Base-by-base conservation (phyloP, 495 filamentous ascomycete genomes). In the Haplographium delicatum region DNA sequence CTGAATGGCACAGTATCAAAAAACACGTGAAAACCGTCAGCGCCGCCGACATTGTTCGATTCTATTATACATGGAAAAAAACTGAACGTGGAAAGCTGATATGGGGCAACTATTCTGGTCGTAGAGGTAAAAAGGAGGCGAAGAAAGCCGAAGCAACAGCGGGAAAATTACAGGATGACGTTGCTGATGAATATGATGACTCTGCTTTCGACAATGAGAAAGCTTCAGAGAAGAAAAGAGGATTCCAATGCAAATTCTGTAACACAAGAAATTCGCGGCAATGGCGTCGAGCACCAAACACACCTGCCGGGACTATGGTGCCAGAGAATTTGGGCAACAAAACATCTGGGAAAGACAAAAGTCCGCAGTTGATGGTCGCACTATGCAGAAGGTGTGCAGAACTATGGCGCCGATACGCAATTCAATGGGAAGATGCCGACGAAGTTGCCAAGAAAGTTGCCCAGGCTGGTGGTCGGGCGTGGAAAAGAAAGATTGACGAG, bases 31-130 rank as follows among this genome's bases (percentile, higher is more conserved):
- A 88, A 63, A 87, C 86, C 0, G 78, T 89, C 24, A 80, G 76
- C 33, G 78, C 88, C 53, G 81, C 79, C 26, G 80, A 88, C 41
- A 85, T 96, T 49, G 88, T 93, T 23, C 83, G 93, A 9, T 95
- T 86, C 53, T 99, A 97, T 64, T 97, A 97, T 65, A 86, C 86
- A 58, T 99, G 94, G 94, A 99, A 99, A 73, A 96, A 96, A 65
- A 89, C 90, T 0, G 79, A 85, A 1, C 76, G 81, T 39, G 93
- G 94, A 23, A 82, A 79, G 58, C 80, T 90, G 59, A 78, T 99
- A 22, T 97, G 94, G 94, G 88, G 86, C 27, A 84, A 79, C 44
- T 96, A 86, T 50, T 84, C 88, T 50, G 88, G 85, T 4, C 74
- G 93, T 20, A 91, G 89, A 57, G 85, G 85, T 23, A 93, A 91